These are phyloP conservation scores for Penicillium pancosmium DNA, from an alignment of 495 filamentous ascomycete genomes.

Conservation along the genomic window DNA sequence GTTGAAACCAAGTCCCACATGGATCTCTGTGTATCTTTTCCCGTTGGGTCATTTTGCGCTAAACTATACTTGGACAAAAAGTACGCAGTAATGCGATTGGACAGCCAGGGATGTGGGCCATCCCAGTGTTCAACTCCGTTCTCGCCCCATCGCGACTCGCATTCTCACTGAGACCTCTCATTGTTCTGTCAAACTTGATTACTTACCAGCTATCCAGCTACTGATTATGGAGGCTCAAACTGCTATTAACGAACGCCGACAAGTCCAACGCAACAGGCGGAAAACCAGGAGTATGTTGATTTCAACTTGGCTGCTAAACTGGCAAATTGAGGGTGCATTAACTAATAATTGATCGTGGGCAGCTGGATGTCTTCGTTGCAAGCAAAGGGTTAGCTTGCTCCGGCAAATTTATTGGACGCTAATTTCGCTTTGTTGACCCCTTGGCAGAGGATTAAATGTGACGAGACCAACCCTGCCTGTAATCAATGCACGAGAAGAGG, in stretches of 20 bases:
- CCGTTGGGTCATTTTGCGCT: background rate
- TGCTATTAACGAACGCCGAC: background rate
- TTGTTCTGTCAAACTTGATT: too few species aligned
- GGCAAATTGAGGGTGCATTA: background rate
- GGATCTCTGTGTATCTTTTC: too few species aligned
- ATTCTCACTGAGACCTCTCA: too few species aligned
- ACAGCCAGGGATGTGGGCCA: background rate
- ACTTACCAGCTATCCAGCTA: too few species aligned
- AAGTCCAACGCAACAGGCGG: background rate
- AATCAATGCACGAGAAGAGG: slow-evolving; percentile 1
- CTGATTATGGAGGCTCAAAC: background rate
- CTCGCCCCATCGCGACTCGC: too few species aligned
- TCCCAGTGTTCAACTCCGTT: background rate
- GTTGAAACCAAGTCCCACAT: too few species aligned
- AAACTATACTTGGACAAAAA: background rate
- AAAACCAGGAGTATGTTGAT: slow-evolving; percentile 1
- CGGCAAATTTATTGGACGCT: background rate
- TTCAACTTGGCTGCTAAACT: too few species aligned
- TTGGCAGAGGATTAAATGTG: background rate
- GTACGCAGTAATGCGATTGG: background rate
- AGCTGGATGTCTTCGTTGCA: background rate
- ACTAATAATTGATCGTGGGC: background rate
- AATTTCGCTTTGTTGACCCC: background rate
- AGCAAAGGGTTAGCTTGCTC: background rate
- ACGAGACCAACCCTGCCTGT: background rate